A percentile compares a stretch with the other conserved stretches of the same genome.
Evolutionary conservation across 73 alveolate genomes (phyloP).

Genomic region (Breviolum minutum): DNA sequence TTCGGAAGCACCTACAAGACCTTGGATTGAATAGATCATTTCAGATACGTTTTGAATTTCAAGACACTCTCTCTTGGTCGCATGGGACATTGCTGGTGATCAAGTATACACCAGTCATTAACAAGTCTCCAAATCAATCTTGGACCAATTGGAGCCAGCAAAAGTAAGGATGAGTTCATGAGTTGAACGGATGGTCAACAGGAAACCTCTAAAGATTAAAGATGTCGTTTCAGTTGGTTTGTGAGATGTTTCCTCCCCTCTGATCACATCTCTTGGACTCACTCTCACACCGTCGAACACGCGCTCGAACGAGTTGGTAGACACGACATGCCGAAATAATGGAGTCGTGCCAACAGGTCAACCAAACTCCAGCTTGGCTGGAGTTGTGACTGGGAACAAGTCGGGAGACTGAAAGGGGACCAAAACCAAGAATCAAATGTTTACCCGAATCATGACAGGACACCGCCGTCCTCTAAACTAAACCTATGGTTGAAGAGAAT

Average conservation of each 20-base stretch:
- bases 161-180: too few relatives aligned
- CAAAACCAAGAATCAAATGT: background rate
- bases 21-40: too few relatives aligned
- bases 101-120: background rate
- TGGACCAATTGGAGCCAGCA: background rate
- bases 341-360: background rate
- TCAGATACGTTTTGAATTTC: too few relatives aligned
- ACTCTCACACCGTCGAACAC: slow-evolving; percentile 2
- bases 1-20: too few relatives aligned
- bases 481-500: too few relatives aligned
- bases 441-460: too few relatives aligned
- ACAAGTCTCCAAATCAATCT: background rate
- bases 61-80: too few relatives aligned
- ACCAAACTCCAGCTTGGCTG: slow-evolving; percentile 15
- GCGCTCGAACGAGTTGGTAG: background rate
- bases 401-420: too few relatives aligned
- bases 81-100: too few relatives aligned
- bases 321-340: background rate
- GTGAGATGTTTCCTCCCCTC: background rate
- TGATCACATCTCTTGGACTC: background rate
- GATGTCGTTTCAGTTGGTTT: background rate
- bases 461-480: too few relatives aligned
- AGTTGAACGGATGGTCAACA: too few relatives aligned
- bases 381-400: background rate
- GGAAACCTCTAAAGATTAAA: too few relatives aligned